A percentile compares a stretch with the other conserved stretches of the same genome.
Conservation (phyloP, 2,329 filamentous ascomycete genomes). For the Ophiosphaerella korrae region DNA sequence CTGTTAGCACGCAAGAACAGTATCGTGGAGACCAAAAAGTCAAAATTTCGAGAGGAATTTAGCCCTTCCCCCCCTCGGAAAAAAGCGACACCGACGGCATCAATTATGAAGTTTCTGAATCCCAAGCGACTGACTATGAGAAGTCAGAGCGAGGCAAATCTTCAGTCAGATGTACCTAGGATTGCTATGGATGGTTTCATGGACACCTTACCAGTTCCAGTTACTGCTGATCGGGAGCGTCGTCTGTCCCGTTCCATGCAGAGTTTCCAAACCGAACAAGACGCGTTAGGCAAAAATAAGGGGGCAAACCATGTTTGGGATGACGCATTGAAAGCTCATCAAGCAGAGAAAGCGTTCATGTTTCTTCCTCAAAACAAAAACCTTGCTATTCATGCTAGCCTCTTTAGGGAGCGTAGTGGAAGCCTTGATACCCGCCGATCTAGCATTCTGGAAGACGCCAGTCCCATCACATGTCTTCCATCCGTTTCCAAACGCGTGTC, state of each 20-base stretch:
- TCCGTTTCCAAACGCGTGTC: conserved; percentile 10
- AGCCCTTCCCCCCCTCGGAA: conserved; percentile 38
- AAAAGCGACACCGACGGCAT: conserved; percentile 27
- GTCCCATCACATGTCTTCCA: not conserved
- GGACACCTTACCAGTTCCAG: conserved; percentile 15
- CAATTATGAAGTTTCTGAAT: conserved; percentile 39
- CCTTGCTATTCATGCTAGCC: conserved; percentile 30
- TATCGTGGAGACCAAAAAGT: conserved; percentile 38
- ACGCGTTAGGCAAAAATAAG: conserved; percentile 27
- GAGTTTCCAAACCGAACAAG: conserved; percentile 36
- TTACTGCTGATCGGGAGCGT: conserved; percentile 22
- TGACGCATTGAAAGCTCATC: conserved; percentile 42
- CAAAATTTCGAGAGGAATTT: conserved; percentile 46
- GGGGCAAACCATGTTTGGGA: conserved; percentile 41
- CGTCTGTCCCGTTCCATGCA: conserved; percentile 38
- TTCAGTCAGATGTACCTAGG: conserved; percentile 13
- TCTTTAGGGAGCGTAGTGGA: conserved; percentile 40
- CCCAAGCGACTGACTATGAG: conserved; percentile 32
- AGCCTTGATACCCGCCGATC: conserved; percentile 21
- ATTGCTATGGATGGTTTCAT: conserved; percentile 24
- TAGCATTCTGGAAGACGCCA: conserved; percentile 8
- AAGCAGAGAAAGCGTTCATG: conserved; percentile 42
- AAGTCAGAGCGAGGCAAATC: conserved; percentile 40
- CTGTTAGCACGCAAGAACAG: conserved; percentile 32
- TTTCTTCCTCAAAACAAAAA: conserved; percentile 41